Percentiles rank a stretch among this genome's conserved stretches.
Evolutionary conservation across 371 early-diverging fungal species (phyloP).

Genomic region (Mortierella polycephala): DNA sequence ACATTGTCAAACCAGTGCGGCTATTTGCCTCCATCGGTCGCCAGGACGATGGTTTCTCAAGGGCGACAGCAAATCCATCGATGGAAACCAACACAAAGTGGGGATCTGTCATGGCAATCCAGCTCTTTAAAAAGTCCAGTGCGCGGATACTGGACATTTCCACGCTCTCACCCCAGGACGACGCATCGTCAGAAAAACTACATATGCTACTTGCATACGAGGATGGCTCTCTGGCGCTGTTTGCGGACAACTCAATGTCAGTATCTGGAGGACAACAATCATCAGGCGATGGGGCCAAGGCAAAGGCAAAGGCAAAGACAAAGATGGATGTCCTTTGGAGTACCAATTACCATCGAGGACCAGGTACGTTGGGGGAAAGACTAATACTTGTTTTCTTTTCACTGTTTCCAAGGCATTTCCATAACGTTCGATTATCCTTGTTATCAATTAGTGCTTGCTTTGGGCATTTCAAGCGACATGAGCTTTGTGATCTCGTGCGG

Average conservation of each 20-base stretch:
- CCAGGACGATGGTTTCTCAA: background rate
- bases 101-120: constrained; percentile 50
- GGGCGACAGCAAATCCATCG: background rate
- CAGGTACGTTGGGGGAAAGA: constrained; percentile 13
- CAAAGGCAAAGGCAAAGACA: constrained; percentile 8
- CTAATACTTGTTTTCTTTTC: background rate
- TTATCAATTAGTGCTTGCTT: constrained; percentile 19
- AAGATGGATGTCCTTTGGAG: constrained; percentile 41
- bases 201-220: constrained; percentile 45
- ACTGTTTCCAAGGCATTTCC: background rate
- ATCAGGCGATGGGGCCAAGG: background rate
- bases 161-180: background rate
- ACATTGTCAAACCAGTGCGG: constrained; percentile 45
- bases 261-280: background rate
- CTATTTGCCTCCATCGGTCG: constrained; percentile 30
- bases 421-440: too few species aligned
- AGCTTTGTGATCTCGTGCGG: constrained; percentile 34
- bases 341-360: constrained; percentile 40
- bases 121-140: constrained; percentile 12
- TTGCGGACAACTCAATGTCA: constrained; percentile 6
- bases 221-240: constrained; percentile 35
- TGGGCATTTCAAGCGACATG: constrained; percentile 24
- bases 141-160: background rate
- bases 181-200: background rate
- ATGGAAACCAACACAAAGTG: constrained; percentile 18